Conservation (phyloP, 148 eudicot species). For the Camellia granthamiana region DNA sequence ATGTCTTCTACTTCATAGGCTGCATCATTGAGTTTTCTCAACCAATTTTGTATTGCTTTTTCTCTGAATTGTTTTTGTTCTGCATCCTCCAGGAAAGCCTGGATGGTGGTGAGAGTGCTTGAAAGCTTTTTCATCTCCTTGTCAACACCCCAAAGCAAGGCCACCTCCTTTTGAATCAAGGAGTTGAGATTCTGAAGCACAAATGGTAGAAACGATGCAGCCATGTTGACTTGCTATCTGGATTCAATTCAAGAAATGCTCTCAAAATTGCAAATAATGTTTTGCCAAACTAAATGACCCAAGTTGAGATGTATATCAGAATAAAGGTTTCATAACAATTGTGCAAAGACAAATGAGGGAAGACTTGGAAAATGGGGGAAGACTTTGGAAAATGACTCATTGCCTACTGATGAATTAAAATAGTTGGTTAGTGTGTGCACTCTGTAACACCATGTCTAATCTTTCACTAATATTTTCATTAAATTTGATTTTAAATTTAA, state of each 20-base stretch:
- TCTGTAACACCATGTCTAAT: too few relatives aligned
- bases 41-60: not conserved
- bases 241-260: too few relatives aligned
- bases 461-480: too few relatives aligned
- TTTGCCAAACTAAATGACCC: not conserved
- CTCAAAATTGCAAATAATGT: not conserved
- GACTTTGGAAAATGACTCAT: too few relatives aligned
- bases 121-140: not conserved
- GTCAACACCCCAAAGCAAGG: not conserved
- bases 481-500: too few relatives aligned
- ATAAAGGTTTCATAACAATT: too few relatives aligned
- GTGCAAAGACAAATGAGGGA: too few relatives aligned
- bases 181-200: not conserved
- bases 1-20: not conserved
- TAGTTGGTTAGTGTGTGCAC: too few relatives aligned
- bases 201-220: not conserved
- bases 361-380: too few relatives aligned
- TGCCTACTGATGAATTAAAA: too few relatives aligned
- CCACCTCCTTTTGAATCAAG: not conserved
- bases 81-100: not conserved
- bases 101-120: not conserved
- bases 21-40: not conserved
- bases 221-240: not conserved
- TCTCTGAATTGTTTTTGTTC: not conserved
- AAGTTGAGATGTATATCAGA: too few relatives aligned